These are phyloP conservation scores for Cystofilobasidium macerans DNA, from an alignment of 768 basidiomycete species.

Conservation along the genomic window DNA sequence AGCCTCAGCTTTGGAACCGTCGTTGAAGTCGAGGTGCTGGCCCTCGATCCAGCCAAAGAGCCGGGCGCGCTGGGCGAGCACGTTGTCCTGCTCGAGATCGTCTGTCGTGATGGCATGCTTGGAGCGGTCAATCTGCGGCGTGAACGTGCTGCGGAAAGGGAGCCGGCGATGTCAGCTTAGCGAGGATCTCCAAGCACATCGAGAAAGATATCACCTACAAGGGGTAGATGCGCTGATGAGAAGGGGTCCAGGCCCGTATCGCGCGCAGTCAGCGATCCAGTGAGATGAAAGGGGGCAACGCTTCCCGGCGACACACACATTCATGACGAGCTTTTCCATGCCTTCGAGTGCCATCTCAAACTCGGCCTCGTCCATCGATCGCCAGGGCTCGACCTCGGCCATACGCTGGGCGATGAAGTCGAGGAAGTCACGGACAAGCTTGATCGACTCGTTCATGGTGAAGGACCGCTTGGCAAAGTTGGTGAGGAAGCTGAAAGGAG, in stretches of 20 bases:
- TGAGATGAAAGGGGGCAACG: too few relatives aligned
- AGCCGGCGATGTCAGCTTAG: not conserved
- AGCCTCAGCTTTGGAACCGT: slow-evolving; percentile 10
- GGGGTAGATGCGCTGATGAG: slow-evolving; percentile 15
- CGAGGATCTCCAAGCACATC: not conserved
- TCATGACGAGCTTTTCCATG: slow-evolving; percentile 99
- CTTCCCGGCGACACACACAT: slow-evolving; percentile 55
- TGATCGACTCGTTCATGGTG: slow-evolving; percentile 84
- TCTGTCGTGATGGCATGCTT: slow-evolving; percentile 70
- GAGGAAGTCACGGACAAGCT: slow-evolving; percentile 88
- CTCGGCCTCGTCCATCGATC: slow-evolving; percentile 60
- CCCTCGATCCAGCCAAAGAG: slow-evolving; percentile 85
- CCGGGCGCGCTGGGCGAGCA: slow-evolving; percentile 76
- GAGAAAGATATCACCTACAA: not conserved
- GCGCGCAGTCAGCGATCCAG: too few relatives aligned
- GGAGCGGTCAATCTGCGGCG: slow-evolving; percentile 43
- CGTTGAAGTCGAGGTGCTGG: slow-evolving; percentile 66
- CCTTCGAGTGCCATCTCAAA: slow-evolving; percentile 97
- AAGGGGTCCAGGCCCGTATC: not conserved
- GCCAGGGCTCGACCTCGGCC: slow-evolving; percentile 53
- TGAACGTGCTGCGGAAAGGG: slow-evolving; percentile 45
- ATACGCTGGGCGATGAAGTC: slow-evolving; percentile 88
- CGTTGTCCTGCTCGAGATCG: slow-evolving; percentile 89
- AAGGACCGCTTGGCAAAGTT: slow-evolving; percentile 88
- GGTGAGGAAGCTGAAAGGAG: slow-evolving; percentile 78